These are phyloP conservation scores for Cryptosporidium andersoni DNA, from an alignment of 169 alveolate genomes.

Conservation along the genomic window DNA sequence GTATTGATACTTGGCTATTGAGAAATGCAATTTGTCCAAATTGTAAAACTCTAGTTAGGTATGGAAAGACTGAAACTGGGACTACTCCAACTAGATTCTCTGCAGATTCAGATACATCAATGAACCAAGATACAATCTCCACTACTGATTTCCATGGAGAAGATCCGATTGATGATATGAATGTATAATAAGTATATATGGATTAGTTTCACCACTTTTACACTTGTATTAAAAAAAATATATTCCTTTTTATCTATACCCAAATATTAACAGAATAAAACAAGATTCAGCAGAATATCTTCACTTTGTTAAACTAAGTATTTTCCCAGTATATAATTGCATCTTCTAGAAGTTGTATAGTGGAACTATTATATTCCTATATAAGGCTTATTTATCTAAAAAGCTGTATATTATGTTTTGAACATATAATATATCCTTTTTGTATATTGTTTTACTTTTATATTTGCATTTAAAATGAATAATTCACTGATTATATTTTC, in stretches of 20 bases:
- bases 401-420: no score
- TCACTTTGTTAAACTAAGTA: no score
- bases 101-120: conserved; percentile 24
- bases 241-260: neutral
- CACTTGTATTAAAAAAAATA: neutral
- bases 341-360: no score
- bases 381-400: no score
- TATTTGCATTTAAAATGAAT: no score
- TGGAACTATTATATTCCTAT: no score
- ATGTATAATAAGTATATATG: neutral
- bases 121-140: conserved; percentile 38
- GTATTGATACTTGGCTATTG: conserved; percentile 82
- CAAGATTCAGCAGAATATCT: neutral
- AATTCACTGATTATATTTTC: no score
- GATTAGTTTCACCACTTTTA: neutral
- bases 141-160: conserved; percentile 58
- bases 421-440: no score
- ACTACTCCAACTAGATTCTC: conserved; percentile 57
- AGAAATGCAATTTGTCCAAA: conserved; percentile 84
- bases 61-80: conserved; percentile 64
- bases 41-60: conserved; percentile 74
- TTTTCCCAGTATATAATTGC: no score
- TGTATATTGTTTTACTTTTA: no score
- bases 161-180: neutral
- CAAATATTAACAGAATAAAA: neutral